These are phyloP conservation scores for Noccaea bulbosa DNA, from an alignment of 345 rosid genomes.

Conservation along the genomic window DNA sequence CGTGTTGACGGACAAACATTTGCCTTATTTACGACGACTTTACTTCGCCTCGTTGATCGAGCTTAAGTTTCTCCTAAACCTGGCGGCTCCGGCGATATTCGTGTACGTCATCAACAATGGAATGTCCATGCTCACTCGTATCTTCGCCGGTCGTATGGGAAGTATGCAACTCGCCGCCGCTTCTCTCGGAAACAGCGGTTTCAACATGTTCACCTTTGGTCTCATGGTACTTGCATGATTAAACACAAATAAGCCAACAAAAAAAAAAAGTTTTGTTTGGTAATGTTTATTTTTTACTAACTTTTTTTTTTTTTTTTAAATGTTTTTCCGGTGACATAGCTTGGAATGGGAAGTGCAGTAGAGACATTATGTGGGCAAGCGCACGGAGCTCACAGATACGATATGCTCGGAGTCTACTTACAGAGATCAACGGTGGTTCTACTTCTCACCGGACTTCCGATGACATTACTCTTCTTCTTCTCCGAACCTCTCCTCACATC, in stretches of 20 bases:
- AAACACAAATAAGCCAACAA: too few relatives aligned
- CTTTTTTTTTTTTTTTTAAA: not conserved
- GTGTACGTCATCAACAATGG: slow-evolving; percentile 64
- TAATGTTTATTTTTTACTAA: too few relatives aligned
- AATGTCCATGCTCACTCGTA: slow-evolving; percentile 61
- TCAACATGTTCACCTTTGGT: slow-evolving; percentile 57
- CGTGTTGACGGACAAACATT: slow-evolving; percentile 43
- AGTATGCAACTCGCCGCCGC: slow-evolving; percentile 67
- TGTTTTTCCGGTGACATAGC: slow-evolving; percentile 37
- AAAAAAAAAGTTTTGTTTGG: too few relatives aligned
- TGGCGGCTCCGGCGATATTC: slow-evolving; percentile 62
- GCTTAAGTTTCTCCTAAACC: slow-evolving; percentile 48
- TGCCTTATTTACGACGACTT: slow-evolving; percentile 47
- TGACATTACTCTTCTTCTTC: slow-evolving; percentile 57
- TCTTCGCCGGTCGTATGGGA: slow-evolving; percentile 67
- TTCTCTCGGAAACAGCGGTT: slow-evolving; percentile 64
- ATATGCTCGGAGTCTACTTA: slow-evolving; percentile 70
- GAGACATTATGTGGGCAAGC: slow-evolving; percentile 89
- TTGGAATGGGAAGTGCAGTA: slow-evolving; percentile 89
- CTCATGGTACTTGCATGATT: slow-evolving; percentile 47
- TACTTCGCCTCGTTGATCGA: slow-evolving; percentile 56
- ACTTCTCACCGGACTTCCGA: slow-evolving; percentile 51
- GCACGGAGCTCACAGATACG: slow-evolving; percentile 66
- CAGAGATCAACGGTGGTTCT: slow-evolving; percentile 71
- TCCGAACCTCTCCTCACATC: slow-evolving; percentile 54